Base-by-base conservation (phyloP, 2,329 filamentous ascomycete species). In the Trichoderma harzianum region DNA sequence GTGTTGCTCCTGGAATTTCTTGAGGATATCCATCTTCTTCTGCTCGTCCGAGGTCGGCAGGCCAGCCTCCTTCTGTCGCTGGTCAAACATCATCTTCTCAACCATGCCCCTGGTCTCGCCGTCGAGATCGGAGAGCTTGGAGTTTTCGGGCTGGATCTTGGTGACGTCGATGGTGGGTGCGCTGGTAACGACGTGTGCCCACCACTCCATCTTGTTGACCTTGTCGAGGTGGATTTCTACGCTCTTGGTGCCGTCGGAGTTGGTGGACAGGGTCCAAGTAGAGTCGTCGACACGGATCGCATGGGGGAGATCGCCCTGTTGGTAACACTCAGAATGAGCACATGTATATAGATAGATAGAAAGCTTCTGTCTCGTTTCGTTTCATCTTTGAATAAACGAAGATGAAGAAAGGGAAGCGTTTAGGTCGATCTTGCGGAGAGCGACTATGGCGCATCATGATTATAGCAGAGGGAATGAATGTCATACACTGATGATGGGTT, bases 71-170 rank as follows among this genome's bases (percentile, higher is more conserved):
- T 99, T 99, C 85, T 98, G 95, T 76, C 93, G 88, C 87, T 99
- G 96, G 85, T 99, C 96, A 78, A 89, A 99, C 96, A 99, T 99
- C 96, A 99, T 99, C 89, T 99, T 99, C 90, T 99, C 96, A 58
- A 99, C 96, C 95, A 99, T 98, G 72, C 91, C 89, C 75, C 96
- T 89, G 69, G 96, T 99, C 86, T 97, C 93, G 73, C 96, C 96
- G 79, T 98, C 95, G 76, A 99, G 86, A 81, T 99, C 96, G 71
- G 92, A 91, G 78, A 99, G 86, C 82, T 94, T 97, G 80, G 92
- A 95, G 80, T 92, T 95, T 84, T 98, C 96, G 26, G 96, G 96
- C 80, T 91, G 89, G 83, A 99, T 98, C 86, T 97, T 98, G 77
- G 91, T 91, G 43, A 97, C 94, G 84, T 99, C 96, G 82, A 99